These are phyloP conservation scores for Populus trichocarpa DNA, from an alignment of 441 rosid genomes.

Conservation along the genomic window DNA sequence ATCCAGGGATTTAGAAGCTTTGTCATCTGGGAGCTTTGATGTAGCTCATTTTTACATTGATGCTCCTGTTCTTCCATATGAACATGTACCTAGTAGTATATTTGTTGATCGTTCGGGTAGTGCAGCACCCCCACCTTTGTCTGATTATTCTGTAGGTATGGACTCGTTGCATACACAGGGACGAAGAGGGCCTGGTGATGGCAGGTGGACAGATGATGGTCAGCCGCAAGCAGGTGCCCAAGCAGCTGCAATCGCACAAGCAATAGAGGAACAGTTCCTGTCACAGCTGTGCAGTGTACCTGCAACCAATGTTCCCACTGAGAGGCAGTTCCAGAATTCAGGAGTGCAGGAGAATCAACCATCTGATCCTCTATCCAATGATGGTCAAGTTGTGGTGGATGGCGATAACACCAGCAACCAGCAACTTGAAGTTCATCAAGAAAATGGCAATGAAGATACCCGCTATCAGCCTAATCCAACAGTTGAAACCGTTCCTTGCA, in stretches of 20 bases:
- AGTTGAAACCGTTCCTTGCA: slow-evolving; percentile 35
- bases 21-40: slow-evolving; percentile 71
- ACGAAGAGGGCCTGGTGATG: slow-evolving; percentile 82
- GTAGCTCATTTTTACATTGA: slow-evolving; percentile 89
- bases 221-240: slow-evolving; percentile 86
- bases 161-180: slow-evolving; percentile 67
- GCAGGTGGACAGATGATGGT: slow-evolving; percentile 98
- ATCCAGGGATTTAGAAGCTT: slow-evolving; percentile 74
- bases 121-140: slow-evolving; percentile 69
- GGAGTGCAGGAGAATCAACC: slow-evolving; percentile 63
- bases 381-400: slow-evolving; percentile 40
- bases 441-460: slow-evolving; percentile 32
- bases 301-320: slow-evolving; percentile 51
- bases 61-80: slow-evolving; percentile 83
- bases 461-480: slow-evolving; percentile 34
- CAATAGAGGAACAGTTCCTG: slow-evolving; percentile 81
- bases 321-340: slow-evolving; percentile 60
- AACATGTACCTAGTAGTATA: slow-evolving; percentile 63
- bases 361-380: slow-evolving; percentile 40
- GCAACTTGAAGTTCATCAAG: slow-evolving; percentile 55
- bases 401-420: slow-evolving; percentile 46
- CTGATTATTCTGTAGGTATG: slow-evolving; percentile 81
- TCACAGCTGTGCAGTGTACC: slow-evolving; percentile 55
- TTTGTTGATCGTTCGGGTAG: slow-evolving; percentile 71
- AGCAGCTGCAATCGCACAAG: slow-evolving; percentile 85